These are phyloP conservation scores for Cladosporium phlei DNA, from an alignment of 2,329 filamentous ascomycete species.

Conservation along the genomic window DNA sequence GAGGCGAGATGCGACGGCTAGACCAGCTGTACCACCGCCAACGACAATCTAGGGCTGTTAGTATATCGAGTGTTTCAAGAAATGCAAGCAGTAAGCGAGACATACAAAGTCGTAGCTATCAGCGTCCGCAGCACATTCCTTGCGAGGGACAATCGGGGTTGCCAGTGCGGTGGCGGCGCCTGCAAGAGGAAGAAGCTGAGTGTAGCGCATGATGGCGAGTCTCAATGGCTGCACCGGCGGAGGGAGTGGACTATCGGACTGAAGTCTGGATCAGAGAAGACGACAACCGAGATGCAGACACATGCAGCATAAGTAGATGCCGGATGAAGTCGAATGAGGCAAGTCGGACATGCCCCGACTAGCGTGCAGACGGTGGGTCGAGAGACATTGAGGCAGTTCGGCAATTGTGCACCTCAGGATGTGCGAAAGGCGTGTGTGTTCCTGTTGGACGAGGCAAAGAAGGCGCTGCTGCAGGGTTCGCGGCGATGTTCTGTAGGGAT, in stretches of 20 bases:
- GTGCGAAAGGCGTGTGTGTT: slow-evolving; percentile 11
- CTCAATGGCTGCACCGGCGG: not conserved
- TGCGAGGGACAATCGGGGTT: slow-evolving; percentile 8
- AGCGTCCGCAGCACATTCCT: slow-evolving; percentile 8
- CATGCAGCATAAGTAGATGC: not conserved
- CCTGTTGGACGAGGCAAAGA: too few relatives aligned
- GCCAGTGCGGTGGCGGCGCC: slow-evolving; percentile 7
- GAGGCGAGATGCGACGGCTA: slow-evolving; percentile 22
- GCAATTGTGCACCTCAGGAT: slow-evolving; percentile 1
- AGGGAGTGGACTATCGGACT: not conserved
- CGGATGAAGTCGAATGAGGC: slow-evolving; percentile 5
- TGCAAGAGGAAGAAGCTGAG: slow-evolving; percentile 3
- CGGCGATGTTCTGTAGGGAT: not conserved
- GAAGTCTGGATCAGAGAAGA: not conserved
- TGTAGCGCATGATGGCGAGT: slow-evolving; percentile 1
- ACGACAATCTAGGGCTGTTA: slow-evolving; percentile 22
- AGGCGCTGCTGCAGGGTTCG: slow-evolving; percentile 1
- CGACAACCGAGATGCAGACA: not conserved
- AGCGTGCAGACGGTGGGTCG: slow-evolving; percentile 2
- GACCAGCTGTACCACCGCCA: slow-evolving; percentile 20
- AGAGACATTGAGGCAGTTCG: not conserved
- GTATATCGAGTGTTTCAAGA: not conserved
- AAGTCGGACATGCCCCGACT: not conserved
- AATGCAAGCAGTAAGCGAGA: not conserved
- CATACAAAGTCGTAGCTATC: slow-evolving; percentile 13